Conservation (phyloP, 1,284 basidiomycete species). For the Trichosporon ovoides region DNA sequence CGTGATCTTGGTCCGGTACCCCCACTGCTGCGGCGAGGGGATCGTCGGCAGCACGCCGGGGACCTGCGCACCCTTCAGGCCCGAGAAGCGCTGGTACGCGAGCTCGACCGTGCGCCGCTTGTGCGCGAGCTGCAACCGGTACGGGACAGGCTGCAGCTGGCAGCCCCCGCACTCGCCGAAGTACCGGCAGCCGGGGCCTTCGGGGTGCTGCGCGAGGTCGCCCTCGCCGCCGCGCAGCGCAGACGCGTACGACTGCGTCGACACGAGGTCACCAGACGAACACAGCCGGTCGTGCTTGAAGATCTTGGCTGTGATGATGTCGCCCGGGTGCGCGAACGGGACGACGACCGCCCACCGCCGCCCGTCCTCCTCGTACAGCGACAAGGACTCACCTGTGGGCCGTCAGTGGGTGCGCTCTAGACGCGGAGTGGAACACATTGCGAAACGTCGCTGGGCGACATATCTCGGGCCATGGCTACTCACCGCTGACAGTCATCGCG, state of each 20-base stretch:
- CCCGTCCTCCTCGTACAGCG: constrained; percentile 28
- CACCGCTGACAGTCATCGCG: constrained; percentile 31
- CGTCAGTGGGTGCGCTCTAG: no score
- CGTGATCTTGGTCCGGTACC: constrained; percentile 93
- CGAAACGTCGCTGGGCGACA: no score
- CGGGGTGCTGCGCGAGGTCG: constrained; percentile 36
- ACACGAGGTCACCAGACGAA: constrained; percentile 70
- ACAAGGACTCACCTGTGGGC: constrained; percentile 26
- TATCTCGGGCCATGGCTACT: no score
- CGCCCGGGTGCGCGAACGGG: constrained; percentile 76
- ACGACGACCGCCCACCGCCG: constrained; percentile 69
- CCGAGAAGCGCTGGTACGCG: constrained; percentile 75
- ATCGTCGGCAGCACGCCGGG: constrained; percentile 72
- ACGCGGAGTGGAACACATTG: no score
- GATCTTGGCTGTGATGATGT: constrained; percentile 66
- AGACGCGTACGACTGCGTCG: constrained; percentile 62
- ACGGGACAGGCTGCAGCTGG: constrained; percentile 71
- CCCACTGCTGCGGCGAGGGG: constrained; percentile 79
- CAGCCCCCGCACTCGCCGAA: constrained; percentile 65
- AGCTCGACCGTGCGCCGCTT: constrained; percentile 84
- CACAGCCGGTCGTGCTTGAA: constrained; percentile 60
- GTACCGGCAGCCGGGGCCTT: constrained; percentile 62
- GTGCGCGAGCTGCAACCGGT: constrained; percentile 75
- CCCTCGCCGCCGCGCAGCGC: constrained; percentile 60
- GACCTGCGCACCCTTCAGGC: constrained; percentile 52